Evolutionary conservation across 2,329 filamentous ascomycete genomes (phyloP).

Genomic region (Zarea fungicola): DNA sequence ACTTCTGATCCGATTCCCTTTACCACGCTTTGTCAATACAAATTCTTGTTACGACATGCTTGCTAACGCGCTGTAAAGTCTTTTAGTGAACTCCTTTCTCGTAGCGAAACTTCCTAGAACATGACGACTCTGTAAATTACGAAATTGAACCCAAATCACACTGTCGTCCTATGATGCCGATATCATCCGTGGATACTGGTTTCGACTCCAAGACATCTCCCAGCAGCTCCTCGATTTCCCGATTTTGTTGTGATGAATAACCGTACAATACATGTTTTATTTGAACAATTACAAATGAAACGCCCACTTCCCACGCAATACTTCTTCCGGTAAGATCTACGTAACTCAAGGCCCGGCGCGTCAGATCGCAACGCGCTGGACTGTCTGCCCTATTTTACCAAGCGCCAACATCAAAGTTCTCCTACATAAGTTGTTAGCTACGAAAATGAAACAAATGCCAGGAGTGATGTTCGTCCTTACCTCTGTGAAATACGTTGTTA

Average conservation of each 20-base stretch:
- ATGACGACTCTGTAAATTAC: background rate
- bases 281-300: slow-evolving; percentile 3
- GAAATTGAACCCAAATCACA: background rate
- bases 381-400: slow-evolving; percentile 49
- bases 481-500: slow-evolving; percentile 95
- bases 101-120: background rate
- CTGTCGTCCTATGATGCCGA: background rate
- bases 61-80: background rate
- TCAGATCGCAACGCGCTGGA: too few species aligned
- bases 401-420: slow-evolving; percentile 89
- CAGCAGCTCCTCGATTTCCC: slow-evolving; percentile 3
- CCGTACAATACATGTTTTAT: slow-evolving; percentile 12
- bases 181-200: background rate
- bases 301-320: background rate
- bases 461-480: slow-evolving; percentile 39
- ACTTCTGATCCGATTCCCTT: slow-evolving; percentile 61
- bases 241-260: slow-evolving; percentile 1
- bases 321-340: background rate
- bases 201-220: background rate
- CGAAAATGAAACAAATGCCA: background rate
- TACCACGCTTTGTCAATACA: background rate
- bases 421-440: slow-evolving; percentile 47
- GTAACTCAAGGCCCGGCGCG: background rate
- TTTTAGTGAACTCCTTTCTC: background rate
- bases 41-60: background rate